Percentiles rank a stretch among this genome's conserved stretches.
Conservation (phyloP, 331 rosid species). For the Dryas integrifolia region DNA sequence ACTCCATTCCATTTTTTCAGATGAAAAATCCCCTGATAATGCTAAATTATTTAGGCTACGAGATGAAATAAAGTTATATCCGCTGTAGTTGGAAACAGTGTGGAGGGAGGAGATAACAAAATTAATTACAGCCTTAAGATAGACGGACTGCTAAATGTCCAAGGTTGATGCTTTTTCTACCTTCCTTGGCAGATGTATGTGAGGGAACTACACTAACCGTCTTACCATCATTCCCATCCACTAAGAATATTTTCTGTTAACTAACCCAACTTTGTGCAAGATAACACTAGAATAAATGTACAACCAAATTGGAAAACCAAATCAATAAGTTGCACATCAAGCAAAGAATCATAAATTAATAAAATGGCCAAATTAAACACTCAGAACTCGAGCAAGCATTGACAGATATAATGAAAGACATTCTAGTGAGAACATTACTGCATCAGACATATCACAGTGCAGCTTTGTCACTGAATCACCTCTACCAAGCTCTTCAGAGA, state of each 20-base stretch:
- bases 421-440: conserved; percentile 41
- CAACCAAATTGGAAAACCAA: neutral
- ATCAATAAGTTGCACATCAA: neutral
- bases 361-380: neutral
- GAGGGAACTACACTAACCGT: neutral
- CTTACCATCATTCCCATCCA: neutral
- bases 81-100: neutral
- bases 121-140: neutral
- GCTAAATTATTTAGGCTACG: neutral
- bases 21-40: neutral
- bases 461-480: conserved; percentile 82
- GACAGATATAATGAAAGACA: neutral
- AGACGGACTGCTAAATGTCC: neutral
- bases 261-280: neutral
- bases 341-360: neutral
- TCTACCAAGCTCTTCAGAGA: conserved; percentile 64
- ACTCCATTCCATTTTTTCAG: neutral
- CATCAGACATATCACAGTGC: conserved; percentile 81
- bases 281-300: neutral
- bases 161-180: neutral
- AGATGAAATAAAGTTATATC: neutral
- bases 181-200: neutral
- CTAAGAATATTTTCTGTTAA: neutral
- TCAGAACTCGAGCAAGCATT: neutral
- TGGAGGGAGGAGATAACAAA: neutral